Percentiles rank a stretch among this genome's conserved stretches.
Evolutionary conservation across 176 grass and related monocot species (phyloP).

Genomic region (Saccharum officinarum): DNA sequence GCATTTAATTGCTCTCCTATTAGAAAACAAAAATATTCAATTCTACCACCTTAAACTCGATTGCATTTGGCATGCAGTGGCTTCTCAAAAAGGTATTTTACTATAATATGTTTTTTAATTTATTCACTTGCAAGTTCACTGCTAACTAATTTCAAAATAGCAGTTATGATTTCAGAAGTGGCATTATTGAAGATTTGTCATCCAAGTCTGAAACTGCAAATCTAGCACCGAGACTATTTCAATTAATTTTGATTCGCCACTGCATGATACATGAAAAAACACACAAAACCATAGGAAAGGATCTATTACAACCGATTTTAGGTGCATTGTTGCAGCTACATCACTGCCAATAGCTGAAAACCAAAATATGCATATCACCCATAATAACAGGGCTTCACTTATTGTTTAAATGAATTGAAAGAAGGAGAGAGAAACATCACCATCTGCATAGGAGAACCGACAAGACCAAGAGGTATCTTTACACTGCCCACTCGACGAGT

Average conservation of each 20-base stretch:
- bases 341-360: not conserved
- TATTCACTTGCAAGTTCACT: not conserved
- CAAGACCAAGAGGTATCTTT: constrained; percentile 81
- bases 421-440: constrained; percentile 35
- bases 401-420: not conserved
- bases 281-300: not conserved
- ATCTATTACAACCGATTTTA: not conserved
- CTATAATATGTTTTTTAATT: not conserved
- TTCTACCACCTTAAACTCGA: not conserved
- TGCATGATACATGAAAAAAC: not conserved
- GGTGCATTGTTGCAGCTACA: not conserved
- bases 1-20: not conserved
- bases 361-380: not conserved
- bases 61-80: not conserved
- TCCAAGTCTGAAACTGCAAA: not conserved
- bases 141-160: not conserved
- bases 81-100: not conserved
- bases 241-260: not conserved
- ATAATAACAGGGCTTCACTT: not conserved
- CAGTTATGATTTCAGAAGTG: not conserved
- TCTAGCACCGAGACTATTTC: not conserved
- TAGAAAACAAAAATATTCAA: not conserved
- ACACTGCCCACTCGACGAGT: constrained; percentile 84
- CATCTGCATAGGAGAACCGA: constrained; percentile 85
- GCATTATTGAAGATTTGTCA: not conserved